A percentile compares a stretch with the other conserved stretches of the same genome.
These are phyloP conservation scores for Poteriospumella lacustris DNA, from an alignment of 108 stramenopile genomes.

Conservation along the genomic window DNA sequence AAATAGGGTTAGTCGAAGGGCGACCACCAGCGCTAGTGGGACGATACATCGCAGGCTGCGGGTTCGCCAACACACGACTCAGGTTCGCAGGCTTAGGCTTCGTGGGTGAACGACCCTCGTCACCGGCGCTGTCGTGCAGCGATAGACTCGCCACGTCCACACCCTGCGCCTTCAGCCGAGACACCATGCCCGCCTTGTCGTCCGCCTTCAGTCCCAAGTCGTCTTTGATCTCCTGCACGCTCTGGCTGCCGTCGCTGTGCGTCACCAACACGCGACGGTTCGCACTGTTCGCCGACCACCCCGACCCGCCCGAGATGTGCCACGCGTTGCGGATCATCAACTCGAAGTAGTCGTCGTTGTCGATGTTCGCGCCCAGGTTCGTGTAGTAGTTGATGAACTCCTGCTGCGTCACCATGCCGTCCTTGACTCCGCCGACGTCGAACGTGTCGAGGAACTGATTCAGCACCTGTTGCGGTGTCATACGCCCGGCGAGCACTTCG, in stretches of 20 bases:
- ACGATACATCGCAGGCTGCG: no score
- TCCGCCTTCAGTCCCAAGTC: conserved; percentile 35
- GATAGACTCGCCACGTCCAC: neutral
- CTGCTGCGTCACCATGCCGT: conserved; percentile 34
- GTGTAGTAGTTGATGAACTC: conserved; percentile 50
- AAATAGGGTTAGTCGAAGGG: neutral
- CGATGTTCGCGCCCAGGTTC: conserved; percentile 35
- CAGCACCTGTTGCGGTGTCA: conserved; percentile 29
- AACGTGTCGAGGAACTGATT: conserved; percentile 38
- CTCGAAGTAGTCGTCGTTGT: conserved; percentile 50
- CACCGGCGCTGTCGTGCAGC: neutral
- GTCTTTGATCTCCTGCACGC: conserved; percentile 39
- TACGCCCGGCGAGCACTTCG: conserved; percentile 36
- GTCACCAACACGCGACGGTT: conserved; percentile 47
- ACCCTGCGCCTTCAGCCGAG: neutral
- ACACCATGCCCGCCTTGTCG: conserved; percentile 37
- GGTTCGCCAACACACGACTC: neutral
- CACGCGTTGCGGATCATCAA: conserved; percentile 49
- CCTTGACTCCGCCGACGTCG: conserved; percentile 41
- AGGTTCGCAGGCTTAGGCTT: neutral
- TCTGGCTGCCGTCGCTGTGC: conserved; percentile 31
- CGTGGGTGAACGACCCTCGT: neutral
- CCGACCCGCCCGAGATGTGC: conserved; percentile 42
- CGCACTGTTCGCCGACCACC: conserved; percentile 33
- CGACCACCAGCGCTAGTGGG: neutral